Conservation (phyloP, 306 rosid genomes). For the Morella rubra region DNA sequence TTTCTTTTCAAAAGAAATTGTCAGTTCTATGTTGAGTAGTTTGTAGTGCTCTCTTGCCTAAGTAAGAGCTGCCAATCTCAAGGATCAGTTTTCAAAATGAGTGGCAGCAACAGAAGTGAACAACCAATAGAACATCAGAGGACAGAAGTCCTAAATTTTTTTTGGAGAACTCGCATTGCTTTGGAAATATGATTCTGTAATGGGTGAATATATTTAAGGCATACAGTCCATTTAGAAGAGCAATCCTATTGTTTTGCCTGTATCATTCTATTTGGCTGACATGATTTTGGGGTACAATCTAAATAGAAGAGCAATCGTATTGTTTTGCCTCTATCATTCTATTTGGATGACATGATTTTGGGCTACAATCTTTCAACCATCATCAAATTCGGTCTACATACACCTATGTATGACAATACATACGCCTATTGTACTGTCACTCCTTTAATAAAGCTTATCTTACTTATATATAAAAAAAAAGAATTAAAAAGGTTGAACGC, state of each 20-base stretch:
- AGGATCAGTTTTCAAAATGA: not conserved
- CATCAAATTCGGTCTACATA: not conserved
- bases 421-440: no score
- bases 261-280: not conserved
- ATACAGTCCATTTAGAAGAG: not conserved
- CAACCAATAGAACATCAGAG: not conserved
- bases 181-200: no score
- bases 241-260: not conserved
- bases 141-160: not conserved
- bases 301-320: not conserved
- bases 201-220: no score
- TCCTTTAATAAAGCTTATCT: no score
- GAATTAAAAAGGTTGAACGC: conserved; percentile 3
- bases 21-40: not conserved
- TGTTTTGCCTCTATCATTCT: not conserved
- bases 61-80: not conserved
- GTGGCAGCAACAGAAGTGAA: not conserved
- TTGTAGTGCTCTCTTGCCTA: not conserved
- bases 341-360: not conserved
- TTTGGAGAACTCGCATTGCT: not conserved
- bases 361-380: not conserved
- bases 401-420: not conserved
- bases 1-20: not conserved
- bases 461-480: no score
- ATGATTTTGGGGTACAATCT: not conserved